These are phyloP conservation scores for Sclerotinia subarctica DNA, from an alignment of 2,329 filamentous ascomycete species.

Conservation along the genomic window DNA sequence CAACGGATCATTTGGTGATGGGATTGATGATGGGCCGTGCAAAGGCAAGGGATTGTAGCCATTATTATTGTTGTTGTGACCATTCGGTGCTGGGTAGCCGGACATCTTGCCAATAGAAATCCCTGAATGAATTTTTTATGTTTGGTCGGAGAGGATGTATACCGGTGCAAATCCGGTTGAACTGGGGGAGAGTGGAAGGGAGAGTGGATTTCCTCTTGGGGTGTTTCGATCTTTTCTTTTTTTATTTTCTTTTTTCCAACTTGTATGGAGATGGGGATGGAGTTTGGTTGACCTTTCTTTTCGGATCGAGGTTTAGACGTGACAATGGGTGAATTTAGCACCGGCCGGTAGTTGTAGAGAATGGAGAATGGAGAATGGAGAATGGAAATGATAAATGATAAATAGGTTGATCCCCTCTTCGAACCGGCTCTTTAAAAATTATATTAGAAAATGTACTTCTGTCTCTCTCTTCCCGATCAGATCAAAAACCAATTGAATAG, in stretches of 20 bases:
- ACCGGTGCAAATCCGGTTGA: constrained; percentile 20
- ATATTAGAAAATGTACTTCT: background rate
- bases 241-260: background rate
- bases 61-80: constrained; percentile 18
- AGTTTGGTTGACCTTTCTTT: background rate
- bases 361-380: background rate
- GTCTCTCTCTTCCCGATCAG: background rate
- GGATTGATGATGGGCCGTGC: constrained; percentile 19
- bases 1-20: constrained; percentile 18
- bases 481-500: background rate
- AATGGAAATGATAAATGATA: background rate
- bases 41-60: constrained; percentile 14
- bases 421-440: background rate
- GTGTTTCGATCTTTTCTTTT: background rate
- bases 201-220: constrained; percentile 5
- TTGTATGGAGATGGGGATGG: background rate
- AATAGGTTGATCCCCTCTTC: background rate
- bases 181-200: background rate
- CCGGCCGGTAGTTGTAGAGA: background rate
- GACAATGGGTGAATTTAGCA: background rate
- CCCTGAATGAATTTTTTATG: background rate
- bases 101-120: constrained; percentile 20
- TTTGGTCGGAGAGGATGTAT: constrained; percentile 10
- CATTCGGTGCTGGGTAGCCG: constrained; percentile 17
- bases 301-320: constrained; percentile 3